Conservation (phyloP, 164 flowering plant species). For the Paratinospora sagittata region DNA sequence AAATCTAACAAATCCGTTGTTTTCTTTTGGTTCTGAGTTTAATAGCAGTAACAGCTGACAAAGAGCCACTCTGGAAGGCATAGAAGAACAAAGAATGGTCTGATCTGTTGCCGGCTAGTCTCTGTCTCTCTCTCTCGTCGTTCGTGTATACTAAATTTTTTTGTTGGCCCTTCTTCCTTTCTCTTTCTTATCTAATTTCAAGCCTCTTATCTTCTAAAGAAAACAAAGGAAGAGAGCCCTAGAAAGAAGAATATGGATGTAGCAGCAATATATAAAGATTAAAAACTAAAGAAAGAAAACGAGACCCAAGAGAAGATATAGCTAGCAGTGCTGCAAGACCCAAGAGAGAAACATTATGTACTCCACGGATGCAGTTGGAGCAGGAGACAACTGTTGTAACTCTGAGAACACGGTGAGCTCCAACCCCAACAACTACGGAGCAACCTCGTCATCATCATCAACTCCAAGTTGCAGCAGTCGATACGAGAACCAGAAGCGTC, state of each 20-base stretch:
- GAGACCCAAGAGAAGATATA: not conserved
- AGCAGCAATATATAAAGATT: not conserved
- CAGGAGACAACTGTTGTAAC: slow-evolving; percentile 24
- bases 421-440: slow-evolving; percentile 1
- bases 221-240: not conserved
- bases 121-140: not conserved
- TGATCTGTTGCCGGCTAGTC: slow-evolving; percentile 7
- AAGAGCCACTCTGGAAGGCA: no score
- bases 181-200: not conserved
- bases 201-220: not conserved
- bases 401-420: slow-evolving; percentile 17
- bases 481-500: slow-evolving; percentile 65
- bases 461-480: slow-evolving; percentile 32
- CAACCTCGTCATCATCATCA: slow-evolving; percentile 11
- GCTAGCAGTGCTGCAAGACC: not conserved
- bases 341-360: not conserved
- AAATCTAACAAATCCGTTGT: no score
- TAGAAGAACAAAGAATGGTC: not conserved
- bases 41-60: no score
- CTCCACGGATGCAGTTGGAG: slow-evolving; percentile 26
- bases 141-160: no score
- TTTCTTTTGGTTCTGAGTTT: no score
- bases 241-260: not conserved
- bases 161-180: not conserved
- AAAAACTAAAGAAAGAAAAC: not conserved